Evolutionary conservation across 768 basidiomycete species (phyloP).

Genomic region (Coprinellus micaceus): DNA sequence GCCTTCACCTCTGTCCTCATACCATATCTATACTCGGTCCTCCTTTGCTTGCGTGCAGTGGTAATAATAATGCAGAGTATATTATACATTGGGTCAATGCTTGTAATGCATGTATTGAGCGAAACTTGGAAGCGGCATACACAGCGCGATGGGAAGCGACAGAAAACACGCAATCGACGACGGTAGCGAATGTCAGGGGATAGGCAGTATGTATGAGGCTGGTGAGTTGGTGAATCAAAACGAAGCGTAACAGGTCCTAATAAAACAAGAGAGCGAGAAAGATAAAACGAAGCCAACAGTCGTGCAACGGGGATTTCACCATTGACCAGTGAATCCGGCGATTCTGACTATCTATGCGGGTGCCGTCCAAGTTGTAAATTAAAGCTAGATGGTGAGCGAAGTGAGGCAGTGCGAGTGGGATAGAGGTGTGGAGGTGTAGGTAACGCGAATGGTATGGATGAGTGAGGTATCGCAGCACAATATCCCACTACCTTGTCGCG

Average conservation of each 20-base stretch:
- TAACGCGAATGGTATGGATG: too few relatives aligned
- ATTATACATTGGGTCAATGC: not conserved
- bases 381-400: not conserved
- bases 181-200: conserved; percentile 5
- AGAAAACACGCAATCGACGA: conserved; percentile 9
- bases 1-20: conserved; percentile 1
- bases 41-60: not conserved
- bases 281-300: not conserved
- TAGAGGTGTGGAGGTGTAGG: not conserved
- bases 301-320: not conserved
- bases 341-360: too few relatives aligned
- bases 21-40: not conserved
- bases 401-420: not conserved
- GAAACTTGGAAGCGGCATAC: not conserved
- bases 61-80: not conserved
- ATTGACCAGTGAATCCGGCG: too few relatives aligned
- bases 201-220: too few relatives aligned
- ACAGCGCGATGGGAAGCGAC: not conserved
- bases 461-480: not conserved
- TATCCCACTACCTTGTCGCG: not conserved
- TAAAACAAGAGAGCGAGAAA: conserved; percentile 10
- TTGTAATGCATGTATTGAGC: not conserved
- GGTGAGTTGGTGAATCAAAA: too few relatives aligned
- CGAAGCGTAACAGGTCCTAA: conserved; percentile 1
- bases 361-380: not conserved